Evolutionary conservation across 768 basidiomycete genomes (phyloP), one percentile per base, ranked within the genome.

Genomic region (Lentinula sp.): DNA sequence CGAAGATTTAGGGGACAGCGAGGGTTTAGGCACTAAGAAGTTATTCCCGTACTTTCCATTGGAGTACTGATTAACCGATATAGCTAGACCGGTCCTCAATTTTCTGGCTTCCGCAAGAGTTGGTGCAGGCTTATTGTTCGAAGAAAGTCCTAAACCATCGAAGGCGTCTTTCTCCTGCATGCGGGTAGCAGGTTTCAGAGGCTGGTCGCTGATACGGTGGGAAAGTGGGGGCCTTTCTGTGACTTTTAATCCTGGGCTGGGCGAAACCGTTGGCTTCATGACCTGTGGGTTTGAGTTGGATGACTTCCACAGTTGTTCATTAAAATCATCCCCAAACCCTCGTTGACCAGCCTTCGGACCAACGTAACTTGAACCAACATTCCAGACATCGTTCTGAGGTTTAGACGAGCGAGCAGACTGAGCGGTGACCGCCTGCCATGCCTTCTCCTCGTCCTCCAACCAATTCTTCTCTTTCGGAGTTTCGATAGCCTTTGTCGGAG

Each of bases 21-120:
- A 51, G 2, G 45, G 64, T 65, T 36, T 66, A 63, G 6, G 68
- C 66, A 55, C 60, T 63, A 9, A 59, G 56, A 35, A 18, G 20
- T 43, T 36, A 45, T 37, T 39, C 46, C 55, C 61, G 61, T 60
- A 28, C 66, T 65, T 43, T 66, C 66, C 49, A 58, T 64, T 55
- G 65, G 57, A 35, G 56, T 39, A 16, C 57, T 10, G 43, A 52
- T 42, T 46, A 28, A 41, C 28, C 28, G 53, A 20, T 32, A 78
- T 76, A n/a, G 86, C 88, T 43, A 90, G 67, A 6, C 90, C 89
- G 12, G 89, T 90, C 55, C 88, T 79, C 59, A 87, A 69, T 68
- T 85, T 86, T 46, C 88, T 79, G 37, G 88, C 90, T 68, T 92
- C 90, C 10, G 84, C 91, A 4, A 93, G 76, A 2, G 91, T 92